phyloP scores from a whole-genome alignment of 257 asterid species.

The Plantago major region DNA sequence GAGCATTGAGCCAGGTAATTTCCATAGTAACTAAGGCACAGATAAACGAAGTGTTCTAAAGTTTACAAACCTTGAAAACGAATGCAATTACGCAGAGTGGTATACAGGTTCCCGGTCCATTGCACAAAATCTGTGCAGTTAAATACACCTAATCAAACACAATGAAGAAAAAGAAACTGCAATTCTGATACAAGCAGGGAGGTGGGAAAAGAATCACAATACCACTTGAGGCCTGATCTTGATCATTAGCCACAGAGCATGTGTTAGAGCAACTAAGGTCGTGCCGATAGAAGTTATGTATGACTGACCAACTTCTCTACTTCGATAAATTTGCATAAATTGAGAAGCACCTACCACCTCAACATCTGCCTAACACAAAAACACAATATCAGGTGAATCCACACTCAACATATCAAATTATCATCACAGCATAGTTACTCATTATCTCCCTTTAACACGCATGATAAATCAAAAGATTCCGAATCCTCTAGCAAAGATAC shows the following conservation, averaged over 20 bases:
- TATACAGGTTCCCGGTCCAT: slow-evolving; percentile 94
- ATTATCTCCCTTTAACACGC: no score
- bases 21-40: neutral
- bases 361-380: slow-evolving; percentile 45
- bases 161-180: slow-evolving; percentile 2
- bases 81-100: slow-evolving; percentile 37
- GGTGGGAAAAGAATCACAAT: slow-evolving; percentile 19
- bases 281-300: slow-evolving; percentile 84
- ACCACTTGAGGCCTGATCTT: slow-evolving; percentile 96
- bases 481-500: no score
- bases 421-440: no score
- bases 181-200: neutral
- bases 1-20: no score
- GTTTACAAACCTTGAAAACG: slow-evolving; percentile 57
- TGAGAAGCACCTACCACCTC: slow-evolving; percentile 43
- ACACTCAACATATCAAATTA: no score
- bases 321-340: slow-evolving; percentile 78
- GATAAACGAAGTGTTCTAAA: neutral
- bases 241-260: slow-evolving; percentile 86
- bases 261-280: slow-evolving; percentile 69
- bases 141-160: slow-evolving; percentile 8
- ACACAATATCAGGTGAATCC: slow-evolving; percentile 6
- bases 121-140: slow-evolving; percentile 66
- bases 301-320: slow-evolving; percentile 95
- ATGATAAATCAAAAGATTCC: neutral